Base-by-base conservation (phyloP, 805 yeast species). In the Tetrapisispora pingtungensis region DNA sequence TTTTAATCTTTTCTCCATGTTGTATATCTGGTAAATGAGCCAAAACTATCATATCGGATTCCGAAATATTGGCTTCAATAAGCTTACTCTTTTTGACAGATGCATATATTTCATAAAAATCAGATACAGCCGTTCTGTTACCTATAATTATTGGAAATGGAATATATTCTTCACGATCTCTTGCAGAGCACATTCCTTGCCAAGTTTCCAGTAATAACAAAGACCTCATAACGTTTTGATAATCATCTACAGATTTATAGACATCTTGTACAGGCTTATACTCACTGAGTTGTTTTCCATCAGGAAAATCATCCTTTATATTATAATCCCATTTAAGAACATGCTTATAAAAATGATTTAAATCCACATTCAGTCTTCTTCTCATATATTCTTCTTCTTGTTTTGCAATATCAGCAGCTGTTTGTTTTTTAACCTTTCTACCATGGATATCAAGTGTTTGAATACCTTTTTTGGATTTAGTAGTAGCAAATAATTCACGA, bases 171-270 rank as follows among this genome's bases (percentile, higher is more conserved):
- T 68, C 66, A 15, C 84, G 77, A 41, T 77, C 77, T 49, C 83
- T 79, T 0, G 93, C 78, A 4, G 85, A 72, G 51, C 79, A 81
- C 24, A 93, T 75, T 0, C 86, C 83, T 56, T 89, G 95, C 97
- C 97, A 94, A 50, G 95, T 84, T 65, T 93, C 99, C 34, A 90
- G 65, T 58, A 89, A 65, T 36, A 93, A 66, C 36, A 93, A 69
- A 0, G 98, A 98, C 51, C 81, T 84, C 61, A 86, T 82, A 1
- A 75, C 71, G 31, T 69, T 67, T 40, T 74, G 75, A 56, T 94
- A 93, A 3, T 83, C 87, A n/a, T 66, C 68, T 4, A 79, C 78
- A 41, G 74, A 66, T 0, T 55, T 46, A 56, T 85, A 93, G 1
- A 64, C 55, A 50, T 78, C 78, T 26, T 75, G 73, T 6, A 85